phyloP scores from a whole-genome alignment of 805 yeast species.

The Spathaspora hagerdaliae region DNA sequence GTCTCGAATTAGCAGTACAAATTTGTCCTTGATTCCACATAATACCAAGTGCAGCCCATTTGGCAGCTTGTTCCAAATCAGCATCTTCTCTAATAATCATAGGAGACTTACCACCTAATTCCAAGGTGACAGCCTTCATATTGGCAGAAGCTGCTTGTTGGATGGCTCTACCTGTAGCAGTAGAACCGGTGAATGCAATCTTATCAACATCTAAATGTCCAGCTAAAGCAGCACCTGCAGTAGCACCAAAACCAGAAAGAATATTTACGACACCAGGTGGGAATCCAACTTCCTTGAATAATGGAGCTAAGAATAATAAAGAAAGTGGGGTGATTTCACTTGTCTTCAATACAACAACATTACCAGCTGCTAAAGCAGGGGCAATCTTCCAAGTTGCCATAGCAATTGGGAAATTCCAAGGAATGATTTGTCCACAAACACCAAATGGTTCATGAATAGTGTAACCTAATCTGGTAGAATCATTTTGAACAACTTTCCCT shows the following conservation, averaged over 20 bases:
- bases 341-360: conserved; percentile 66
- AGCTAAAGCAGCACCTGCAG: conserved; percentile 67
- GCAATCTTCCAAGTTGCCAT: conserved; percentile 82
- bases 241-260: conserved; percentile 63
- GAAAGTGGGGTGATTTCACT: conserved; percentile 77
- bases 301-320: conserved; percentile 54
- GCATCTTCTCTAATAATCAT: conserved; percentile 61
- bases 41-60: conserved; percentile 65
- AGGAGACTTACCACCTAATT: conserved; percentile 74
- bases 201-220: conserved; percentile 54
- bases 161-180: conserved; percentile 62
- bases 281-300: conserved; percentile 63
- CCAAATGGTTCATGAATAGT: conserved; percentile 59
- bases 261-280: conserved; percentile 77
- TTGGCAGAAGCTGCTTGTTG: conserved; percentile 59
- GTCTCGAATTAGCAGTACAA: conserved; percentile 64
- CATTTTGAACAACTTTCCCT: conserved; percentile 43
- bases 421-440: conserved; percentile 44
- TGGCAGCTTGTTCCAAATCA: conserved; percentile 59
- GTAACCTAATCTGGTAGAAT: conserved; percentile 54
- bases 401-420: conserved; percentile 46
- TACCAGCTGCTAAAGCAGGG: conserved; percentile 80
- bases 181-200: conserved; percentile 64
- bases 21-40: conserved; percentile 65
- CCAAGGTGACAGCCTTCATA: conserved; percentile 62